Conservation (phyloP, 345 rosid species). For the Cardamine occulta region DNA sequence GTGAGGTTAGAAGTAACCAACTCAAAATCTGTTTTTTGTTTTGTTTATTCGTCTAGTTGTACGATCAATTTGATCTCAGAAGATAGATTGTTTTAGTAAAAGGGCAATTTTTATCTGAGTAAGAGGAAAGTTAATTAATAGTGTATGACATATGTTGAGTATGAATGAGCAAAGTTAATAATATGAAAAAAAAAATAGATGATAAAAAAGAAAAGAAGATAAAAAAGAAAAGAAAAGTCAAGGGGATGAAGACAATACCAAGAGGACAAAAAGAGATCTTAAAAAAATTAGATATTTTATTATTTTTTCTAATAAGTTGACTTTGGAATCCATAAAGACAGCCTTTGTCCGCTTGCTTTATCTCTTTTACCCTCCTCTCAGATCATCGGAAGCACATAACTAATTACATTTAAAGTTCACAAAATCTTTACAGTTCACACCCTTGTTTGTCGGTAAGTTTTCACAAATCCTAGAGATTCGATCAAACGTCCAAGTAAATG, state of each 20-base stretch:
- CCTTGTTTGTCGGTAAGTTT: background rate
- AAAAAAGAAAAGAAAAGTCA: background rate
- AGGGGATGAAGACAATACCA: slow-evolving; percentile 29
- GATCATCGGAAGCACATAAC: background rate
- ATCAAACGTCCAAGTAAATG: background rate
- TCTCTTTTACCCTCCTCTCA: background rate
- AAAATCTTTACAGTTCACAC: background rate
- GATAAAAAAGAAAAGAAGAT: background rate
- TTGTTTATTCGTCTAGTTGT: slow-evolving; percentile 15
- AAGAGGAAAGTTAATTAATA: background rate
- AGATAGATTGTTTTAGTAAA: slow-evolving; percentile 4
- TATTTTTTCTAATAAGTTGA: slow-evolving; percentile 30
- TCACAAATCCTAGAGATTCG: background rate
- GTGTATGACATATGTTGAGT: background rate
- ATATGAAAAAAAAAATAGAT: background rate
- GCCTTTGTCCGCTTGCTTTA: slow-evolving; percentile 28
- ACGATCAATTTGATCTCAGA: slow-evolving; percentile 17
- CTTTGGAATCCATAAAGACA: slow-evolving; percentile 34
- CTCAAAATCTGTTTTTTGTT: slow-evolving; percentile 11
- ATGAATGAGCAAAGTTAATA: background rate
- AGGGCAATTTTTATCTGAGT: slow-evolving; percentile 3
- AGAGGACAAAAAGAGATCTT: slow-evolving; percentile 30
- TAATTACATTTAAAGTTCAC: slow-evolving; percentile 7
- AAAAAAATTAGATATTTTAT: background rate
- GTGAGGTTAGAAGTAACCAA: slow-evolving; percentile 5